Percentiles rank a stretch among this genome's conserved stretches.
These are phyloP conservation scores for Grosmannia huntii DNA, from an alignment of 2,329 filamentous ascomycete genomes.

Conservation along the genomic window DNA sequence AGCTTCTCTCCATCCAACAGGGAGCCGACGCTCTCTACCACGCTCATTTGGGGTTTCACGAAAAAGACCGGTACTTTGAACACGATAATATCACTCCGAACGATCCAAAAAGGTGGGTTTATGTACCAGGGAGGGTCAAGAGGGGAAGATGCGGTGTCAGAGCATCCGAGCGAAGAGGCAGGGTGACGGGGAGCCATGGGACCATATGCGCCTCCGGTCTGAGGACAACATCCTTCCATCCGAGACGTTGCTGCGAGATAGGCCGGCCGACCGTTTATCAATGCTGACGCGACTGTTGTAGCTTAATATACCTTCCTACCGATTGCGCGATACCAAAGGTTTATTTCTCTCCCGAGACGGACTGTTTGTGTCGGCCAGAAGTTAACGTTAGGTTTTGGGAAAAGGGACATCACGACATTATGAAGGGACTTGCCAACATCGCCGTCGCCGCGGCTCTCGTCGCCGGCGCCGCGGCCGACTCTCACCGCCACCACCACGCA, in stretches of 20 bases:
- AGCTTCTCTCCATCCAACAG: slow-evolving; percentile 33
- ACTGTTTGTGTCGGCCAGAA: neutral
- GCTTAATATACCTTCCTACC: neutral
- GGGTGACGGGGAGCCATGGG: neutral
- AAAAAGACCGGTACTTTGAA: slow-evolving; percentile 2
- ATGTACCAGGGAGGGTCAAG: neutral
- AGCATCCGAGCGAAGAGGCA: neutral
- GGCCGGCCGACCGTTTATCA: neutral
- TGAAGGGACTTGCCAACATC: slow-evolving; percentile 37
- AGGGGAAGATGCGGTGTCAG: neutral
- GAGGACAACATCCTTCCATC: neutral
- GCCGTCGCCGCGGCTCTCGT: slow-evolving; percentile 41
- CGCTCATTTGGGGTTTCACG: slow-evolving; percentile 34
- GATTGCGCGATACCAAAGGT: neutral
- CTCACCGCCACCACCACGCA: slow-evolving; percentile 38
- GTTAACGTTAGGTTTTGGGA: neutral
- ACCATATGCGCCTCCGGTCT: neutral
- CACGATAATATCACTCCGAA: neutral
- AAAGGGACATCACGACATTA: slow-evolving; percentile 16
- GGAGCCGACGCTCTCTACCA: slow-evolving; percentile 40
- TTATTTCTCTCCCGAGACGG: neutral
- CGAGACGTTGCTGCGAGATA: neutral
- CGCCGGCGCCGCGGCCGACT: slow-evolving; percentile 36
- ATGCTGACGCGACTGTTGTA: neutral
- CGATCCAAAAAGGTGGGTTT: neutral